Percentiles rank a stretch among this genome's conserved stretches.
Conservation (phyloP, 1,284 basidiomycete genomes). For the Chondrostereum purpureum region DNA sequence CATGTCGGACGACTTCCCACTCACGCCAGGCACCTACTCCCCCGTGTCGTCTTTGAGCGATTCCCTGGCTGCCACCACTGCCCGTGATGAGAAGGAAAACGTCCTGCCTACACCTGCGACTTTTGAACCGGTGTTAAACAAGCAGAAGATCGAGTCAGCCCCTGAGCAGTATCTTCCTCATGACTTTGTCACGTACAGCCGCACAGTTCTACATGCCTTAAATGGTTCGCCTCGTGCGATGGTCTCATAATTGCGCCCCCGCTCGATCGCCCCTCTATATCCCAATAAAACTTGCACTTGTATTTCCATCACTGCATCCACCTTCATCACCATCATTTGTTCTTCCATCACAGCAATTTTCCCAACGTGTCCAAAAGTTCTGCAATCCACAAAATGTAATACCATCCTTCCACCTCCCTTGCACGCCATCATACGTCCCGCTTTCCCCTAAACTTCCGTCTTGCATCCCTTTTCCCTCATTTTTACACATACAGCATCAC, state of each 20-base stretch:
- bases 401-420: slow-evolving; percentile 30
- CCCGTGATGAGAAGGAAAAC: slow-evolving; percentile 41
- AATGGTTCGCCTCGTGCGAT: slow-evolving; percentile 52
- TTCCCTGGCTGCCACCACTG: no score
- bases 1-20: slow-evolving; percentile 73
- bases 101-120: slow-evolving; percentile 49
- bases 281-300: slow-evolving; percentile 8
- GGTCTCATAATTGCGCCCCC: slow-evolving; percentile 53
- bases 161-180: slow-evolving; percentile 73
- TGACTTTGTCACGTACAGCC: slow-evolving; percentile 70
- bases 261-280: no score
- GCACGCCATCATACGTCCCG: background rate
- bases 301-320: slow-evolving; percentile 12
- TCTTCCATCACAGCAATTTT: no score
- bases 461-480: background rate
- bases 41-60: slow-evolving; percentile 21
- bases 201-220: slow-evolving; percentile 63
- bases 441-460: background rate
- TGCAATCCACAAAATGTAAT: slow-evolving; percentile 70
- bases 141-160: slow-evolving; percentile 56
- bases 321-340: slow-evolving; percentile 14
- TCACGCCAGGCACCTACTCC: slow-evolving; percentile 67
- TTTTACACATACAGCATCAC: background rate
- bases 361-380: slow-evolving; percentile 36
- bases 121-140: slow-evolving; percentile 66